phyloP scores from a whole-genome alignment of 345 rosid genomes.

The Salix viminalis region DNA sequence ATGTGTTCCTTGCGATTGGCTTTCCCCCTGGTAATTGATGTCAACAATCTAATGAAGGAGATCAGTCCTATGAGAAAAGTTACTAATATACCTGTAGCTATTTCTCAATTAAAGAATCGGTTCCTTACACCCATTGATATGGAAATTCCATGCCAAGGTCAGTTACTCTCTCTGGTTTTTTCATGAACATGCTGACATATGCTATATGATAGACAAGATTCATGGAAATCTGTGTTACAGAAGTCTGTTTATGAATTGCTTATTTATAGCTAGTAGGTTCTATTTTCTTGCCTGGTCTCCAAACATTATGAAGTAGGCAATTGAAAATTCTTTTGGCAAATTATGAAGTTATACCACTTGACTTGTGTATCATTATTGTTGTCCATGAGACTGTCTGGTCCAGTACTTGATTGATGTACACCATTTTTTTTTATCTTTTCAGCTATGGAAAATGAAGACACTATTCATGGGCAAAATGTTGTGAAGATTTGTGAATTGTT shows the following conservation, averaged over 20 bases:
- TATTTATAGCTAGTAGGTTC: neutral
- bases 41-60: slow-evolving; percentile 62
- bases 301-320: neutral
- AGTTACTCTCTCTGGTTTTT: slow-evolving; percentile 19
- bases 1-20: slow-evolving; percentile 37
- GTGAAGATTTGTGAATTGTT: slow-evolving; percentile 66
- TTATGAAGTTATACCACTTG: neutral
- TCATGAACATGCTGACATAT: neutral
- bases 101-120: slow-evolving; percentile 49
- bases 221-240: neutral
- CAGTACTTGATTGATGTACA: slow-evolving; percentile 1
- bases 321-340: neutral
- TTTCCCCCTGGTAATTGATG: slow-evolving; percentile 67
- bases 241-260: neutral
- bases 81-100: slow-evolving; percentile 46
- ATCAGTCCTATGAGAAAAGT: slow-evolving; percentile 43
- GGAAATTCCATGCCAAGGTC: slow-evolving; percentile 65
- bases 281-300: neutral
- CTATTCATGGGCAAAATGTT: slow-evolving; percentile 57
- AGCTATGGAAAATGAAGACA: slow-evolving; percentile 36
- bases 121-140: slow-evolving; percentile 56
- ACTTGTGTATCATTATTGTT: neutral
- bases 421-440: slow-evolving; percentile 16
- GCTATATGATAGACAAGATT: neutral
- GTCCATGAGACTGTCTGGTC: neutral